These are phyloP conservation scores for Xanthoconium purpureum DNA, from an alignment of 768 basidiomycete species.

Conservation along the genomic window DNA sequence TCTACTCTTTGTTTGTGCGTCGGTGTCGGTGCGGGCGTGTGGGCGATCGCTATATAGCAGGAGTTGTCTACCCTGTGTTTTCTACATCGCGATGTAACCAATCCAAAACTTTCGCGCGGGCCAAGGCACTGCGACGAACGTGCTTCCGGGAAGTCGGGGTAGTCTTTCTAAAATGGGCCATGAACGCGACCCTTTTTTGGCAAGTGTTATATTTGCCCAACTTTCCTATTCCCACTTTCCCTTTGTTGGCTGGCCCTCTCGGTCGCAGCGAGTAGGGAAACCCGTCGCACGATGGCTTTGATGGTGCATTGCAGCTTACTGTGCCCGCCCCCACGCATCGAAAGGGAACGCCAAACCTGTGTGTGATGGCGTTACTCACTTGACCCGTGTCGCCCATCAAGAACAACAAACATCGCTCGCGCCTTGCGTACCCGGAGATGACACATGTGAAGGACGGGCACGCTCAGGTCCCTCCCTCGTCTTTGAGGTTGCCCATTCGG, in stretches of 20 bases:
- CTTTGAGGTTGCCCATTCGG: not conserved
- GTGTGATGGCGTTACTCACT: not conserved
- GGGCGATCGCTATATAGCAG: constrained; percentile 25
- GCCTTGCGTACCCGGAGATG: not conserved
- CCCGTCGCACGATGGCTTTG: not conserved
- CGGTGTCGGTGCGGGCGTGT: constrained; percentile 16
- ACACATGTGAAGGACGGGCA: not conserved
- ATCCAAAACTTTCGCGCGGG: not conserved
- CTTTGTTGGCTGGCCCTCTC: not conserved
- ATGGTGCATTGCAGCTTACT: not conserved
- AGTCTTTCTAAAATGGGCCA: too few species aligned
- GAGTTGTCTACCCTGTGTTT: not conserved
- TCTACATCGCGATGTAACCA: not conserved
- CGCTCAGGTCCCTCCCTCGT: not conserved
- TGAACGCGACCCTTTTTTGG: not conserved
- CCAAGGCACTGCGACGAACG: too few species aligned
- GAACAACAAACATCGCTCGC: not conserved
- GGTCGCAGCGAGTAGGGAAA: not conserved
- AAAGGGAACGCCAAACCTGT: constrained; percentile 9
- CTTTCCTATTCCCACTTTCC: constrained; percentile 6
- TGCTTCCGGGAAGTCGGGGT: not conserved
- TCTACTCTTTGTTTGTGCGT: constrained; percentile 27
- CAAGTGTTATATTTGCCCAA: constrained; percentile 8
- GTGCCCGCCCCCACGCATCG: not conserved
- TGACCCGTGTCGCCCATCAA: not conserved